Percentiles rank a stretch among this genome's conserved stretches.
Evolutionary conservation across 2,329 filamentous ascomycete species (phyloP).

Genomic region (Dactylellina cionopaga): DNA sequence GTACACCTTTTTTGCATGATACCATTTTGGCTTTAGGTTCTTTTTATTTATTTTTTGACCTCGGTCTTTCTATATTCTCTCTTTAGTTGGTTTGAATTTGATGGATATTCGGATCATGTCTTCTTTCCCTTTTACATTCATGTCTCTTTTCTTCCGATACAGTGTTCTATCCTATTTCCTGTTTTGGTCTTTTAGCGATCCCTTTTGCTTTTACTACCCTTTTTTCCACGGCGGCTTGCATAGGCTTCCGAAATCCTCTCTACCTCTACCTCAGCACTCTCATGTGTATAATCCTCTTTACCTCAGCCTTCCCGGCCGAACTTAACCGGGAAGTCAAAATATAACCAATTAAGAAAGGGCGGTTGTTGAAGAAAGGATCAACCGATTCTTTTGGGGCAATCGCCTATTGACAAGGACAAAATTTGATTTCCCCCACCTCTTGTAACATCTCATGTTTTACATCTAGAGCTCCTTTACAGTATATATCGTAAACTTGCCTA

Average conservation of each 20-base stretch:
- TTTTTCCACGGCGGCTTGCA: conserved; percentile 30
- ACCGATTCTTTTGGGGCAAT: conserved; percentile 10
- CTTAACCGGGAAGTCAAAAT: not conserved
- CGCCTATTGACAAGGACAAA: conserved; percentile 24
- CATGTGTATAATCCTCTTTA: conserved; percentile 30
- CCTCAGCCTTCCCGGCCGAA: not conserved
- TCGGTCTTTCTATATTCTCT: conserved; percentile 37
- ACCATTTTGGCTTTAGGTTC: conserved; percentile 12
- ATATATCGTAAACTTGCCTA: not conserved
- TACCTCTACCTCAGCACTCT: not conserved
- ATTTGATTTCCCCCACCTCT: conserved; percentile 2
- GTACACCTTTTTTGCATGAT: conserved; percentile 4
- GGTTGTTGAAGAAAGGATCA: conserved; percentile 19
- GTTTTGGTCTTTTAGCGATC: conserved; percentile 41
- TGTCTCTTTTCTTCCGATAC: conserved; percentile 4
- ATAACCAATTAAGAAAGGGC: conserved; percentile 3
- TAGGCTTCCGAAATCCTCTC: conserved; percentile 5
- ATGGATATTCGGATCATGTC: conserved; percentile 18
- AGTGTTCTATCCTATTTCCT: conserved; percentile 3
- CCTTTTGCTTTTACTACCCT: conserved; percentile 19
- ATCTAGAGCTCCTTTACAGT: not conserved
- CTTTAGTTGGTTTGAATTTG: conserved; percentile 24
- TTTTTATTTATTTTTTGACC: not conserved
- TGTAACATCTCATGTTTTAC: conserved; percentile 4
- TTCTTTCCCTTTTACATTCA: conserved; percentile 22